phyloP scores from a whole-genome alignment of 164 flowering plant species.

The Chimonanthus praecox region DNA sequence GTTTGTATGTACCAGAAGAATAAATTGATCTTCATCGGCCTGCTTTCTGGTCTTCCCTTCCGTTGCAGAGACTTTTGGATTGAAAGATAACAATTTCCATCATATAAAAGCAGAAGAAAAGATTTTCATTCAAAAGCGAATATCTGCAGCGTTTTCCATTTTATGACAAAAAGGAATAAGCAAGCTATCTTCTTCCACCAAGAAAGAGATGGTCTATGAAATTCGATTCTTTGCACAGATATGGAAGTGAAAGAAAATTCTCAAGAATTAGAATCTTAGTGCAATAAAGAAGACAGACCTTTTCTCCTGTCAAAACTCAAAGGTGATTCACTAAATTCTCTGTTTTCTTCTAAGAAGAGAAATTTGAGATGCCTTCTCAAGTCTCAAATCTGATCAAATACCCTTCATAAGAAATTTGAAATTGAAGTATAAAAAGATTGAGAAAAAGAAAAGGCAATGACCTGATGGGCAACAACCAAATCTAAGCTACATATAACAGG shows the following conservation, averaged over 20 bases:
- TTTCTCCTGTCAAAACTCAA: conserved; percentile 11
- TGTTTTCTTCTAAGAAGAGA: not conserved
- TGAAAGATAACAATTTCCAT: conserved; percentile 11
- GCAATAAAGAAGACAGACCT: not conserved
- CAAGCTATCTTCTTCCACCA: conserved; percentile 3
- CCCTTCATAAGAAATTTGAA: conserved; percentile 3
- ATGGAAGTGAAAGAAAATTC: not conserved
- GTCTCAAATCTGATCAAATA: not conserved
- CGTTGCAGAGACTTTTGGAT: conserved; percentile 10
- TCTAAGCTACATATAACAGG: not conserved
- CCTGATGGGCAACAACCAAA: not conserved
- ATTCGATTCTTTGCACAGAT: conserved; percentile 1
- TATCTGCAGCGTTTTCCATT: not conserved
- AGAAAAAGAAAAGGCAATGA: not conserved
- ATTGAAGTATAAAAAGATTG: not conserved
- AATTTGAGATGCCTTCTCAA: not conserved
- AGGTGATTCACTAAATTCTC: conserved; percentile 12
- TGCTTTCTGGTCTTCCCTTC: conserved; percentile 10
- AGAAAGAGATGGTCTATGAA: not conserved
- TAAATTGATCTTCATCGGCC: conserved; percentile 4
- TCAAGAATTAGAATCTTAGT: not conserved
- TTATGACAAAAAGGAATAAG: not conserved
- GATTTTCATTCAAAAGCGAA: not conserved
- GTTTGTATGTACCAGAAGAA: conserved; percentile 11
- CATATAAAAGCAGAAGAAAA: not conserved